Evolutionary conservation across 1,139 yeast species (phyloP).

Genomic region (Pneumocystis murina): DNA sequence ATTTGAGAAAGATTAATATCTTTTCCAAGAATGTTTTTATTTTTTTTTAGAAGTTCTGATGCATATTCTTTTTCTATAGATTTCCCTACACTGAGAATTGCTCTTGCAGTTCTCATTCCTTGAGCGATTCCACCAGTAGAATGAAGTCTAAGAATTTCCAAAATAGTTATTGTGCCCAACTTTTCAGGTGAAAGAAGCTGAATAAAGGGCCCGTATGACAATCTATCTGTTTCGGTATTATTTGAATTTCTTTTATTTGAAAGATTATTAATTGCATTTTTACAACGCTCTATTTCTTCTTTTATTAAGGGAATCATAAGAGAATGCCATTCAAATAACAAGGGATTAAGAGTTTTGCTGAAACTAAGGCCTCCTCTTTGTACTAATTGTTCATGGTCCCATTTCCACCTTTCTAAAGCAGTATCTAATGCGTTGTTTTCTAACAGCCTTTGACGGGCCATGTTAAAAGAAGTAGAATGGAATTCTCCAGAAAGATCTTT

Average conservation of each 20-base stretch:
- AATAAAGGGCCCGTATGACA: constrained; percentile 67
- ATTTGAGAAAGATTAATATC: constrained; percentile 11
- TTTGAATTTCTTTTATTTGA: neutral
- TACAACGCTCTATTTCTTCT: constrained; percentile 39
- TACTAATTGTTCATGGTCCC: constrained; percentile 57
- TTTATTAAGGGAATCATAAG: constrained; percentile 54
- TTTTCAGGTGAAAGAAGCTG: constrained; percentile 59
- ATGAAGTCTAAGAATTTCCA: constrained; percentile 61
- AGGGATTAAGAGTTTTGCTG: constrained; percentile 49
- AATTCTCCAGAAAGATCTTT: constrained; percentile 37
- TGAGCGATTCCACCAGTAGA: constrained; percentile 66
- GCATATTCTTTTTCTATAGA: constrained; percentile 73
- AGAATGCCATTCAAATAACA: constrained; percentile 63
- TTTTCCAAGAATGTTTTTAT: constrained; percentile 31
- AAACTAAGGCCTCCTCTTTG: constrained; percentile 43
- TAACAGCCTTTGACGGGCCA: constrained; percentile 55
- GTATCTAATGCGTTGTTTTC: constrained; percentile 74
- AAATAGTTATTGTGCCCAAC: constrained; percentile 66
- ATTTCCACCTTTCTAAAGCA: constrained; percentile 78
- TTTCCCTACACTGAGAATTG: constrained; percentile 65
- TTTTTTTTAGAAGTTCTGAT: constrained; percentile 34
- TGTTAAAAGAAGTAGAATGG: constrained; percentile 40
- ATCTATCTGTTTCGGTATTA: constrained; percentile 30
- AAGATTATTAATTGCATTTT: constrained; percentile 14
- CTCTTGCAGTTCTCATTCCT: constrained; percentile 76